Evolutionary conservation across 495 filamentous ascomycete species (phyloP).

Genomic region (Penicillium pancosmium): DNA sequence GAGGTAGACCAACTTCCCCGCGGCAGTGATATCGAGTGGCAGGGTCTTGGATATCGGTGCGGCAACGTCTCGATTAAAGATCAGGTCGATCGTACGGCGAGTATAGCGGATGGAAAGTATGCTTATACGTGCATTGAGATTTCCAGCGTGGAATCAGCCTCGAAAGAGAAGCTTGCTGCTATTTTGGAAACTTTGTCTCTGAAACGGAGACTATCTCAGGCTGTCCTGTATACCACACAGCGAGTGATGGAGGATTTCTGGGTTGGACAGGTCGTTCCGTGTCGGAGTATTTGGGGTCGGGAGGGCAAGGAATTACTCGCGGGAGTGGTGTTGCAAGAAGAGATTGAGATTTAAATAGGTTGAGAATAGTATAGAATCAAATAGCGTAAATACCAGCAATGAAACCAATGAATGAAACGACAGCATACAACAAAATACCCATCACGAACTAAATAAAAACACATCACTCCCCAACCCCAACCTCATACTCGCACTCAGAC

Average conservation of each 20-base stretch:
- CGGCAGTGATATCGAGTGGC: constrained; percentile 74
- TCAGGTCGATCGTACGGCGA: constrained; percentile 23
- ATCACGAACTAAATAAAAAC: background rate
- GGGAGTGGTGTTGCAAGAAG: constrained; percentile 40
- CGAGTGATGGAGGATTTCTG: constrained; percentile 26
- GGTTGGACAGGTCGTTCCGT: constrained; percentile 49
- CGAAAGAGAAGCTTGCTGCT: constrained; percentile 27
- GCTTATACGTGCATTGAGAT: constrained; percentile 40
- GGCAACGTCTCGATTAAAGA: constrained; percentile 23
- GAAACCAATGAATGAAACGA: background rate
- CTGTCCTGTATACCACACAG: constrained; percentile 41
- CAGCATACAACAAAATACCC: background rate
- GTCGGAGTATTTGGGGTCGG: constrained; percentile 48
- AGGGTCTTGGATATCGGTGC: constrained; percentile 49
- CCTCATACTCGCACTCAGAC: background rate
- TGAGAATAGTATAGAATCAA: background rate
- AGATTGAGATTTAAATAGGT: constrained; percentile 2
- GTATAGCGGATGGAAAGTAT: constrained; percentile 25
- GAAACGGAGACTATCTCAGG: constrained; percentile 26
- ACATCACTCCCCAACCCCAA: no score
- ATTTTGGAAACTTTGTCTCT: constrained; percentile 19
- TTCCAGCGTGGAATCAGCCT: constrained; percentile 9
- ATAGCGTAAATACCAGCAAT: background rate
- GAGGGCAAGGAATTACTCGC: constrained; percentile 41
- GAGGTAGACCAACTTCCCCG: constrained; percentile 74